Evolutionary conservation across 371 early-diverging fungal genomes (phyloP).

Genomic region (Rhizopus stolonifer): DNA sequence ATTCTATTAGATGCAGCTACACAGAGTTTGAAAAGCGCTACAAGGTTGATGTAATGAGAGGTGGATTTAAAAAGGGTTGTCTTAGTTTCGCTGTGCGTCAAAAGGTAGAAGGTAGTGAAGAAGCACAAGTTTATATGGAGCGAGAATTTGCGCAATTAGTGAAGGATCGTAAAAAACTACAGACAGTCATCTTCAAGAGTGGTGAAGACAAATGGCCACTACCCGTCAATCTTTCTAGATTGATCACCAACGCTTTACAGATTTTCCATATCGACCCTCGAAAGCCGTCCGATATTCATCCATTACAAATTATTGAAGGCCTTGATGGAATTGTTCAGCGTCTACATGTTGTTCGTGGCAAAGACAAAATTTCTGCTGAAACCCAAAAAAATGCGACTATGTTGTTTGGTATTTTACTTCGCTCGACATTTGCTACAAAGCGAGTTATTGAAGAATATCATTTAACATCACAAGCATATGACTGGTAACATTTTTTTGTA

Average conservation of each 20-base stretch:
- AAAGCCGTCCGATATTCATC: slow-evolving; percentile 85
- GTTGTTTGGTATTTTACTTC: slow-evolving; percentile 84
- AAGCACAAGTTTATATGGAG: slow-evolving; percentile 74
- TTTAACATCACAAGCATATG: slow-evolving; percentile 85
- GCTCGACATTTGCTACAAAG: slow-evolving; percentile 81
- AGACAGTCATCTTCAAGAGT: slow-evolving; percentile 76
- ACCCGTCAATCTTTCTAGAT: slow-evolving; percentile 87
- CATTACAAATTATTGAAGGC: slow-evolving; percentile 76
- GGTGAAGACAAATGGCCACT: slow-evolving; percentile 84
- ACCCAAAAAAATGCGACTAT: slow-evolving; percentile 92
- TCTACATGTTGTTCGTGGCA: slow-evolving; percentile 84
- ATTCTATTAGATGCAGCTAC: slow-evolving; percentile 67
- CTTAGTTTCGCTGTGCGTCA: slow-evolving; percentile 68
- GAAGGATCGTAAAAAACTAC: slow-evolving; percentile 74
- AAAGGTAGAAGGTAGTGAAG: slow-evolving; percentile 67
- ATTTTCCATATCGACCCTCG: slow-evolving; percentile 82
- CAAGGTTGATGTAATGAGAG: slow-evolving; percentile 75
- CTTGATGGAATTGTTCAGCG: slow-evolving; percentile 72
- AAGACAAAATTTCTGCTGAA: slow-evolving; percentile 80
- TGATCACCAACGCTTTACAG: slow-evolving; percentile 91
- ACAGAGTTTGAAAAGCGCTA: slow-evolving; percentile 76
- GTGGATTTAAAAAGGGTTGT: slow-evolving; percentile 61
- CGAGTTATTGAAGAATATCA: slow-evolving; percentile 92
- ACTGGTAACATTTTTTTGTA: slow-evolving; percentile 58
- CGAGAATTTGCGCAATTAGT: slow-evolving; percentile 78